A percentile compares a stretch with the other conserved stretches of the same genome.
phyloP scores from a whole-genome alignment of 345 rosid genomes.

The Rhizophora apiculata region DNA sequence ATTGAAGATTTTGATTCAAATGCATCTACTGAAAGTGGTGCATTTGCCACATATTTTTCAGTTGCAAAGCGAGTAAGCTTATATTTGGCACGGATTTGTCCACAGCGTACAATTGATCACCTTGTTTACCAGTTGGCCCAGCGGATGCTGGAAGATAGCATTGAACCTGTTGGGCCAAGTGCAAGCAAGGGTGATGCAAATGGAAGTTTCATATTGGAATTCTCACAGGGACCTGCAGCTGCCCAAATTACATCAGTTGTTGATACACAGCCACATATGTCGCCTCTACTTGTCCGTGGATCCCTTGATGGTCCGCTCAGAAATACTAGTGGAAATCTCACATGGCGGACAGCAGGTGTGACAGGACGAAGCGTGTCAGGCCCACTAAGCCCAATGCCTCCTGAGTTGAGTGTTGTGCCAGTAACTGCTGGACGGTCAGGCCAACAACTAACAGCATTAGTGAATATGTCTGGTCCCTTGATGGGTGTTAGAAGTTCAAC shows the following conservation, averaged over 20 bases:
- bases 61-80: constrained; percentile 98
- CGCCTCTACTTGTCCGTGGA: constrained; percentile 93
- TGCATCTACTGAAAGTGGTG: constrained; percentile 99
- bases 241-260: constrained; percentile 66
- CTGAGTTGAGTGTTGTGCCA: constrained; percentile 76
- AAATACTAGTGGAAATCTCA: constrained; percentile 88
- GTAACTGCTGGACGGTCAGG: constrained; percentile 88
- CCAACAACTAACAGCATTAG: constrained; percentile 80
- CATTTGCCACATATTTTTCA: constrained; percentile 97
- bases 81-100: constrained; percentile 94
- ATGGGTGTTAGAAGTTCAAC: constrained; percentile 93
- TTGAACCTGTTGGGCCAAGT: constrained; percentile 61
- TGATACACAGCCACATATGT: constrained; percentile 91
- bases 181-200: constrained; percentile 58
- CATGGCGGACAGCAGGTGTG: constrained; percentile 90
- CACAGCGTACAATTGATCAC: constrained; percentile 95
- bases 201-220: constrained; percentile 79
- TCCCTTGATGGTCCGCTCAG: constrained; percentile 95
- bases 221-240: constrained; percentile 89
- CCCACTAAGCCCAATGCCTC: constrained; percentile 90
- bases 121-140: constrained; percentile 92
- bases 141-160: constrained; percentile 89
- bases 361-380: constrained; percentile 89
- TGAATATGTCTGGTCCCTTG: constrained; percentile 94
- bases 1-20: constrained; percentile 98